Evolutionary conservation across 345 rosid species (phyloP).

Genomic region (Lepidium aucheri): DNA sequence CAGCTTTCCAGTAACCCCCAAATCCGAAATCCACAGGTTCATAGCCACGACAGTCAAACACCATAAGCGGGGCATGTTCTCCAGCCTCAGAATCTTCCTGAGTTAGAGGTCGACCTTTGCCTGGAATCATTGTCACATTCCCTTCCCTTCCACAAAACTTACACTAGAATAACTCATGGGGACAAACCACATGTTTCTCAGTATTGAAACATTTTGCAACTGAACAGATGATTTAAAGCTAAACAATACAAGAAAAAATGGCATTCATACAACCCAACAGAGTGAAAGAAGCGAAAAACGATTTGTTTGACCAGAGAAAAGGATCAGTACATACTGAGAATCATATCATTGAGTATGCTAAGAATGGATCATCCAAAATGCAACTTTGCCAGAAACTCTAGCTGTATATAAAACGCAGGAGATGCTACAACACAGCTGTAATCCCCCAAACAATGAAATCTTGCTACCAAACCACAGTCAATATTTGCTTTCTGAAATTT

Average conservation of each 20-base stretch:
- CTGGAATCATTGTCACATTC: slow-evolving; percentile 64
- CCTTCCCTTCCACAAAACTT: slow-evolving; percentile 85
- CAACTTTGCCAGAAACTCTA: background rate
- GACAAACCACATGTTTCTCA: background rate
- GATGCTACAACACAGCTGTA: background rate
- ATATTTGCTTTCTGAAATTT: background rate
- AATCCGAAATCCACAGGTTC: slow-evolving; percentile 70
- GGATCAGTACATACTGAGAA: background rate
- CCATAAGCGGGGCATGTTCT: slow-evolving; percentile 66
- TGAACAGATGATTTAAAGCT: background rate
- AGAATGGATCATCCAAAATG: background rate
- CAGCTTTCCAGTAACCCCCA: slow-evolving; percentile 62
- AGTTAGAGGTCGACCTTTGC: slow-evolving; percentile 59
- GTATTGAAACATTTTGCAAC: background rate
- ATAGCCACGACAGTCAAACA: slow-evolving; percentile 75
- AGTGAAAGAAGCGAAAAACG: background rate
- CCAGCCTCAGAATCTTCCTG: slow-evolving; percentile 48
- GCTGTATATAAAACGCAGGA: background rate
- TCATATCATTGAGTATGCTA: background rate
- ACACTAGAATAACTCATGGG: slow-evolving; percentile 40
- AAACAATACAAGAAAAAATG: background rate
- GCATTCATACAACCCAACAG: background rate
- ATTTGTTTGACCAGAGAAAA: background rate
- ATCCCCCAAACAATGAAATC: background rate
- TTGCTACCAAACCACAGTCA: background rate